Evolutionary conservation across 2,329 filamentous ascomycete genomes (phyloP), one percentile per base, ranked within the genome.

Genomic region (Ceratocystis diversiconidia): DNA sequence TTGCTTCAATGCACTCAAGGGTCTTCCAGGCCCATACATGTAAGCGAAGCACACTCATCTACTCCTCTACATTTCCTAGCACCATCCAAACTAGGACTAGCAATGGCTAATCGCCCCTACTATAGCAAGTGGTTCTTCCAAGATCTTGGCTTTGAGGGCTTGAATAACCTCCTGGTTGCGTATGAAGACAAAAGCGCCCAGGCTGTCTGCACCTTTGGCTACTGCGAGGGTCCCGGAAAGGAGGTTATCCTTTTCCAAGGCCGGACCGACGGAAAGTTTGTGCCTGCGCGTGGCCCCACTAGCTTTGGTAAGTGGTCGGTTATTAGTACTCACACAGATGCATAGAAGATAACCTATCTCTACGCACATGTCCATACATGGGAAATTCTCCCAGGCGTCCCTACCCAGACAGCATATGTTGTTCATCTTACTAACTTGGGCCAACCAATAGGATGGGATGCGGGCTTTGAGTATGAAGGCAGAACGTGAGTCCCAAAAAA

Each of bases 1-100:
- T 61, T 95, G 91, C 78, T 99, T 96, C 74, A 87, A 89, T 73
- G 92, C 92, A 22, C 82, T 96, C 68, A 85, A 89, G 67, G 92
- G 91, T n/a, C 81, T 99, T 36, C 94, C 94, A 1, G 94, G 94
- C 1, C 90, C 92, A 50, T 99, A 99, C 75, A 95, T 99, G 92
- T 95, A 80, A 70, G 84, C 77, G 50, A 17, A 22, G 22, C 25
- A 57, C 17, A 17, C 52, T 17, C 8, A 7, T 15, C 15, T 17
- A 17, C 50, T 8, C 50, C 28, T 30, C 28, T 30, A 5, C 28
- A 30, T 30, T 30, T 30, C 28, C 28, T 30, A 30, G 28, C 28
- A 30, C 28, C 28, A 30, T 30, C 28, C 28, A 32, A 32, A 8
- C 30, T 32, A 32, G 6, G 5, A 32, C 5, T 7, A 32, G 1